phyloP scores from a whole-genome alignment of 768 basidiomycete species.

The Russula abietina region DNA sequence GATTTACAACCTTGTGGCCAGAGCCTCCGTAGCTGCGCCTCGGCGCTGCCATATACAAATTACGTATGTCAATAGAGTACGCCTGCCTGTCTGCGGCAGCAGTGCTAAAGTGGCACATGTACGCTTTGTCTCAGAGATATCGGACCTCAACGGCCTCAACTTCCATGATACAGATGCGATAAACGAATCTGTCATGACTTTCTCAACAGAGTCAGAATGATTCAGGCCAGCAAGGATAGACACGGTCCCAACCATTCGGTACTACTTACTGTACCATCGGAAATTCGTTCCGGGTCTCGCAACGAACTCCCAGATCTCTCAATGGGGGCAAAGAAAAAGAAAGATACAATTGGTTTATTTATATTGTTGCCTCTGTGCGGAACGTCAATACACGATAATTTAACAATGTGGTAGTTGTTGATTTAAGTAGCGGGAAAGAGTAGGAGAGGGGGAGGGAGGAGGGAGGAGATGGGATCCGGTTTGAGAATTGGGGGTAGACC shows the following conservation, averaged over 20 bases:
- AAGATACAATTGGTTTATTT: constrained; percentile 12
- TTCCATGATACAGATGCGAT: too few relatives aligned
- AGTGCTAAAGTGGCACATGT: background rate
- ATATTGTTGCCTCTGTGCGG: constrained; percentile 3
- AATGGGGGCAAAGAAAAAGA: background rate
- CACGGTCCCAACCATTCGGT: too few relatives aligned
- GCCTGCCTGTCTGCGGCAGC: background rate
- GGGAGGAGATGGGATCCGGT: background rate
- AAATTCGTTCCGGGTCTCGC: too few relatives aligned
- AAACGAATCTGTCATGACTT: background rate
- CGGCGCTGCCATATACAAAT: too few relatives aligned
- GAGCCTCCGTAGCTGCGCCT: too few relatives aligned
- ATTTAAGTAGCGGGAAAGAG: background rate
- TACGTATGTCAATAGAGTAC: too few relatives aligned
- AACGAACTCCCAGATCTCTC: background rate
- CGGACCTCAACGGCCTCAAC: too few relatives aligned
- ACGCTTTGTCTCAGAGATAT: background rate
- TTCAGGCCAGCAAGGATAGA: too few relatives aligned
- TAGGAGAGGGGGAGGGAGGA: background rate
- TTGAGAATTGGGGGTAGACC: too few relatives aligned
- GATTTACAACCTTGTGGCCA: too few relatives aligned
- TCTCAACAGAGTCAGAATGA: too few relatives aligned
- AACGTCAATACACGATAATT: constrained; percentile 21
- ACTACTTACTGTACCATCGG: too few relatives aligned
- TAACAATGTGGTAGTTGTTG: constrained; percentile 1